phyloP scores from a whole-genome alignment of 2,329 filamentous ascomycete genomes.

The Penicillium sp. region DNA sequence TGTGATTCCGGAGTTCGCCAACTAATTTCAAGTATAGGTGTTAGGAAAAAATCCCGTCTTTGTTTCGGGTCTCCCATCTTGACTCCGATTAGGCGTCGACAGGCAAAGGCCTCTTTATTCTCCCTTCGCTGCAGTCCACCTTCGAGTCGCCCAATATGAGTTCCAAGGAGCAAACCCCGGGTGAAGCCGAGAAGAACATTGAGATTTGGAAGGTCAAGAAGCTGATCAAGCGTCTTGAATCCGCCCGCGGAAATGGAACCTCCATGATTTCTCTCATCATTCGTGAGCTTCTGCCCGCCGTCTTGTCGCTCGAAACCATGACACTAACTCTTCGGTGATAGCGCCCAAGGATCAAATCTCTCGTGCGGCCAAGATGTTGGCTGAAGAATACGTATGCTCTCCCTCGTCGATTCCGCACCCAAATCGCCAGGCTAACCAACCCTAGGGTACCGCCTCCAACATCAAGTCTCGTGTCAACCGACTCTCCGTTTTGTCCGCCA shows the following conservation, averaged over 20 bases:
- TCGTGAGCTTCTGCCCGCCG: constrained; percentile 59
- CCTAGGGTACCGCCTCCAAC: constrained; percentile 91
- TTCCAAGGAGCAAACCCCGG: constrained; percentile 67
- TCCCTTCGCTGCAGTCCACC: constrained; percentile 23
- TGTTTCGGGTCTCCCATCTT: constrained; percentile 20
- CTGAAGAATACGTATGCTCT: constrained; percentile 90
- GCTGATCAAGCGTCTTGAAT: constrained; percentile 96
- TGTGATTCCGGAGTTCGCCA: not conserved
- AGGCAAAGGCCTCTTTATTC: constrained; percentile 22
- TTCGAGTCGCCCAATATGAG: constrained; percentile 67
- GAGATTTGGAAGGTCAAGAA: constrained; percentile 96
- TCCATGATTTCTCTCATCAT: constrained; percentile 99
- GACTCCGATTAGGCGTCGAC: constrained; percentile 21
- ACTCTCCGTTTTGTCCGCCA: constrained; percentile 95
- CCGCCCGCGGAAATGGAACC: constrained; percentile 95
- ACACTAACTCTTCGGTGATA: constrained; percentile 40
- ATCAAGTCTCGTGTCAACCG: constrained; percentile 99
- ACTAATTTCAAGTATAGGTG: constrained; percentile 5
- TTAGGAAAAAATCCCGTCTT: constrained; percentile 13
- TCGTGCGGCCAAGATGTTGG: constrained; percentile 97
- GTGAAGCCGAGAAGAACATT: constrained; percentile 97
- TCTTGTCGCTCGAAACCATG: not conserved
- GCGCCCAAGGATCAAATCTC: constrained; percentile 98
- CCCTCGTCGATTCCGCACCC: not conserved
- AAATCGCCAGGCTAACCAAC: constrained; percentile 11